phyloP scores from a whole-genome alignment of 257 asterid genomes.

The Capsicum baccatum region DNA sequence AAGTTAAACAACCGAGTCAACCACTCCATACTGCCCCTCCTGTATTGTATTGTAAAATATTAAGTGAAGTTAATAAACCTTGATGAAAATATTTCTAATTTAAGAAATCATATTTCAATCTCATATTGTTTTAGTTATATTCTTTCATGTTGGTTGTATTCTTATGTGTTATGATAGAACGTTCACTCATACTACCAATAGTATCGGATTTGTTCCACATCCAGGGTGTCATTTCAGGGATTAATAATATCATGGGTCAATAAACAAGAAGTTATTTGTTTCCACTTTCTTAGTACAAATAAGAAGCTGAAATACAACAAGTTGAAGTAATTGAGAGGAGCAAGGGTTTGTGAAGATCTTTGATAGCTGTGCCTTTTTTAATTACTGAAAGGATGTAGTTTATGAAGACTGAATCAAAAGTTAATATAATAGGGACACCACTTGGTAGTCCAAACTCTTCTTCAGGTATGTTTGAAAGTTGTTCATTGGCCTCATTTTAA shows the following conservation, averaged over 20 bases:
- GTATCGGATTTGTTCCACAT: too few species aligned
- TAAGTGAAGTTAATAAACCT: too few species aligned
- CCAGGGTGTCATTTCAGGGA: too few species aligned
- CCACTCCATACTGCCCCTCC: too few species aligned
- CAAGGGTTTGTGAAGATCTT: slow-evolving; percentile 45
- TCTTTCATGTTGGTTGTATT: too few species aligned
- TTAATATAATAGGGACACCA: slow-evolving; percentile 36
- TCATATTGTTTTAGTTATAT: too few species aligned
- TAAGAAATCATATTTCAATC: too few species aligned
- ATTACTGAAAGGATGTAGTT: slow-evolving; percentile 33
- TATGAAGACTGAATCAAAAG: slow-evolving; percentile 42
- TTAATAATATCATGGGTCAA: neutral
- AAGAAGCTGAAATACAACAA: neutral
- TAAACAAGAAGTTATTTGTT: neutral
- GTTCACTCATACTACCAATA: too few species aligned
- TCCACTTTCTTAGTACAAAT: neutral
- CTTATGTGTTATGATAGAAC: too few species aligned
- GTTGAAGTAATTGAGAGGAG: slow-evolving; percentile 33
- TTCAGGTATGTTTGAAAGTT: slow-evolving; percentile 40
- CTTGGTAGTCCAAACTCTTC: slow-evolving; percentile 34
- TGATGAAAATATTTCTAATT: too few species aligned
- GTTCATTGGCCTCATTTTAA: slow-evolving; percentile 31
- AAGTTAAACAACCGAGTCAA: too few species aligned
- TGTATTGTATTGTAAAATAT: too few species aligned
- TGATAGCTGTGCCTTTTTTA: slow-evolving; percentile 24